Base-by-base conservation (phyloP, 768 basidiomycete species). In the Leccinum aurantiacum region DNA sequence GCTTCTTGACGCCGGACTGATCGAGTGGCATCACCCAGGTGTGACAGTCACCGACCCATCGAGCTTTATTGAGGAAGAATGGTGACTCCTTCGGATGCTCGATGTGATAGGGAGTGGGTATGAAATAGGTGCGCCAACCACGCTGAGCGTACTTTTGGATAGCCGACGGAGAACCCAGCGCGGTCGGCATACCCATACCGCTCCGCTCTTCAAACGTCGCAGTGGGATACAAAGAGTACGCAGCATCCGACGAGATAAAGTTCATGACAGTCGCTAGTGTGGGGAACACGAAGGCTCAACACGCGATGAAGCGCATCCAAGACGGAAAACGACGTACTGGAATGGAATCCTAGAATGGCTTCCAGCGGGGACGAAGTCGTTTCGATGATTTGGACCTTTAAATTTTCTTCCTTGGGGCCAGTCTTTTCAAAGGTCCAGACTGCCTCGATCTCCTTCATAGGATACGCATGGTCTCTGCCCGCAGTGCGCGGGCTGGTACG, bases 341-440 rank as follows among this genome's bases (percentile, higher is more conserved):
- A 80, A 57, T 84, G 83, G 56, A 82, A 83, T 7, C 64, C 63
- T 1, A 83, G 56, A n/a, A 84, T 77, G 73, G 14, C 68, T 67
- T 50, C 63, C 9, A 51, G 57, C 6, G 24, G 77, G 61, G 35
- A 75, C 38, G 62, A 56, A 1, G 27, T 0, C 0, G 60, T 53
- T 13, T 64, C 70, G 24, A 84, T 77, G 37, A 83, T 62, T 60
- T 83, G 82, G 0, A 82, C 66, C 48, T 71, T 78, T 3, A 69
- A 53, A 10, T 4, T 4, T n/a, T 59, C 60, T 8, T 33, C 4
- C 6, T 54, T 49, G 3, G 2, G 4, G n/a, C 25, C 3, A 0
- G 17, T 17, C 46, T 58, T 62, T 70, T 74, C 6, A 58, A 82
- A 59, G 1, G 65, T 63, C 63, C 60, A 71, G 0, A 73, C 68